Percentiles rank a stretch among this genome's conserved stretches.
Conservation (phyloP, 1,139 yeast species). For the Lodderomyces margitis region DNA sequence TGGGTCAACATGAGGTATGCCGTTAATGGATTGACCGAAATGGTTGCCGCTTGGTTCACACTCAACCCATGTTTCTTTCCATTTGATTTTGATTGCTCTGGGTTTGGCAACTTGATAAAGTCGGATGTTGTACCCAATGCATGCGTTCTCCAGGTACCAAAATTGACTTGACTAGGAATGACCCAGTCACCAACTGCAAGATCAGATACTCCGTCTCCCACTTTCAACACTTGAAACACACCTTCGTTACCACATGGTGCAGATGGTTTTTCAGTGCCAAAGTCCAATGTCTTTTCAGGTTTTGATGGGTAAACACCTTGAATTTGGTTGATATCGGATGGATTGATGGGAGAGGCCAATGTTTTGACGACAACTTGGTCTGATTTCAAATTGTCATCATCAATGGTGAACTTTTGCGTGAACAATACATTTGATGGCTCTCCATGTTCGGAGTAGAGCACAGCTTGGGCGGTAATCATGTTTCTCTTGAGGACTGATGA, state of each 20-base stretch:
- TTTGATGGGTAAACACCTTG: constrained; percentile 43
- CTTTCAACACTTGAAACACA: constrained; percentile 74
- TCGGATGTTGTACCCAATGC: constrained; percentile 52
- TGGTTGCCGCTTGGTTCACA: constrained; percentile 78
- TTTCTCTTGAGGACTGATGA: constrained; percentile 20
- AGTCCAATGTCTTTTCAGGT: constrained; percentile 31
- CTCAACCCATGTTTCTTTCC: constrained; percentile 45
- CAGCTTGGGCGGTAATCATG: constrained; percentile 57
- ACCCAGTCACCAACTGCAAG: constrained; percentile 84
- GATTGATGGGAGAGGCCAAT: constrained; percentile 78
- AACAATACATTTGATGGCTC: constrained; percentile 56
- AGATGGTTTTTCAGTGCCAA: constrained; percentile 32
- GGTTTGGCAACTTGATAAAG: constrained; percentile 53
- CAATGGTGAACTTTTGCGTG: constrained; percentile 52
- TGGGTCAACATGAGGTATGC: constrained; percentile 87
- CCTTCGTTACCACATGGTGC: constrained; percentile 71
- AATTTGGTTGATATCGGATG: constrained; percentile 43
- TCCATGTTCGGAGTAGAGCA: constrained; percentile 57
- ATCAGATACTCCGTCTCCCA: constrained; percentile 52
- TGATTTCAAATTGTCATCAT: constrained; percentile 39
- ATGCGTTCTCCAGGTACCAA: constrained; percentile 95
- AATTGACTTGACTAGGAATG: constrained; percentile 75
- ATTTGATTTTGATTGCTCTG: constrained; percentile 29
- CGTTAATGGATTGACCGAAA: constrained; percentile 87
- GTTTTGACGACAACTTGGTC: constrained; percentile 56